Conservation (phyloP, 306 rosid species). For the Rubus idaeus region DNA sequence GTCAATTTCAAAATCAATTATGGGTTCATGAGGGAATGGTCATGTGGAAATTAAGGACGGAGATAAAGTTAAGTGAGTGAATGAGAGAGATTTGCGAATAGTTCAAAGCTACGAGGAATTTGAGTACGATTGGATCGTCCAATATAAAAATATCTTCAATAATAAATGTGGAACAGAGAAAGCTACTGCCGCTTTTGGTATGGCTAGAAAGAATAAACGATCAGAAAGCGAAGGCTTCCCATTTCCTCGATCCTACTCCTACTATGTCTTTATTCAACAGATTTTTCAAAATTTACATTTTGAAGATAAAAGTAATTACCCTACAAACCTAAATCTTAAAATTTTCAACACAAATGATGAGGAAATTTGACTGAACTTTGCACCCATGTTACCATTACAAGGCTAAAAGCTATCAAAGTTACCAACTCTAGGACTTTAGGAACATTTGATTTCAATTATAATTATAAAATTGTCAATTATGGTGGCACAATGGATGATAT, state of each 20-base stretch:
- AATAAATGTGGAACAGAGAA: conserved; percentile 6
- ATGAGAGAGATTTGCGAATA: not conserved
- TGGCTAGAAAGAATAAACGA: conserved; percentile 7
- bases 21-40: not conserved
- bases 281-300: not conserved
- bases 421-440: not conserved
- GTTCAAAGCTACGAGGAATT: conserved; percentile 11
- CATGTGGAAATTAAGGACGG: not conserved
- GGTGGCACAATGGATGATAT: too few species aligned
- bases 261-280: not conserved
- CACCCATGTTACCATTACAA: not conserved
- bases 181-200: conserved; percentile 8
- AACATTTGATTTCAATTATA: not conserved
- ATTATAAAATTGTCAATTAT: too few species aligned
- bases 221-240: conserved; percentile 8
- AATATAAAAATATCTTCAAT: conserved; percentile 1
- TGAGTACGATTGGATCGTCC: conserved; percentile 2
- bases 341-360: not conserved
- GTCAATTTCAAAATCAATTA: conserved; percentile 11
- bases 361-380: not conserved
- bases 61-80: not conserved
- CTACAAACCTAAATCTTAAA: too few species aligned
- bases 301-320: not conserved
- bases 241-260: not conserved
- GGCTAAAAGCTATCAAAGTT: not conserved